Evolutionary conservation across 1,284 basidiomycete genomes (phyloP), one percentile per base, ranked within the genome.

Genomic region (Moniliophthora roreri): DNA sequence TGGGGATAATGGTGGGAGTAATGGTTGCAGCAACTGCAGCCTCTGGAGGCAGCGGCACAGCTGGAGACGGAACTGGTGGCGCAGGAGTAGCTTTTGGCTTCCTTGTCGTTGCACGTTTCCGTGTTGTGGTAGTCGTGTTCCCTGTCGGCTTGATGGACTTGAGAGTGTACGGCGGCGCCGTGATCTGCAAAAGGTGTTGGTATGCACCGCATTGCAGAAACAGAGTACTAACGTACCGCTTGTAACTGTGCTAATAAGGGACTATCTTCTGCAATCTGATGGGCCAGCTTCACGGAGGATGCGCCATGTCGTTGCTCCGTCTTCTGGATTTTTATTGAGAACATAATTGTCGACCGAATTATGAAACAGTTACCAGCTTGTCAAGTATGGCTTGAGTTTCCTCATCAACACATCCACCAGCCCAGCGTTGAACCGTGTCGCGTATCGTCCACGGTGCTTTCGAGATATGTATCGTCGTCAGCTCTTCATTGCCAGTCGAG

Each of bases 341-440:
- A 28, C 39, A 49, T 16, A 20, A 39, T 18, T 8, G 13, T 20
- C 42, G 42, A 20, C 3, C 24, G 28, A 45, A 24, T 28, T 18
- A 6, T 4, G 16, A 39, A 23, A 28, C 13, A 51, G 63, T 60
- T 60, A 82, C 82, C 55, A 78, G 66, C 39, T 69, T 66, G 15
- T 68, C 60, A 16, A 85, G 66, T 47, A 69, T 67, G 38, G 65
- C 65, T 39, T 65, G 69, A 64, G 73, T 73, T 51, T 66, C 59
- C 7, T 75, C 73, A 58, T 78, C 68, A 52, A 74, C 77, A 20
- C 77, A 71, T 52, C 76, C 72, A 18, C 84, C 86, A 13, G 73
- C 69, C 87, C 87, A 89, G 18, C 75, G 71, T 20, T 67, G 65
- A 36, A 89, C 63, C 1, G 76, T 72, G 44, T 85, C 82, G 75